Conservation (phyloP, 1,139 yeast genomes). For the Lodderomyces parapsilosis region DNA sequence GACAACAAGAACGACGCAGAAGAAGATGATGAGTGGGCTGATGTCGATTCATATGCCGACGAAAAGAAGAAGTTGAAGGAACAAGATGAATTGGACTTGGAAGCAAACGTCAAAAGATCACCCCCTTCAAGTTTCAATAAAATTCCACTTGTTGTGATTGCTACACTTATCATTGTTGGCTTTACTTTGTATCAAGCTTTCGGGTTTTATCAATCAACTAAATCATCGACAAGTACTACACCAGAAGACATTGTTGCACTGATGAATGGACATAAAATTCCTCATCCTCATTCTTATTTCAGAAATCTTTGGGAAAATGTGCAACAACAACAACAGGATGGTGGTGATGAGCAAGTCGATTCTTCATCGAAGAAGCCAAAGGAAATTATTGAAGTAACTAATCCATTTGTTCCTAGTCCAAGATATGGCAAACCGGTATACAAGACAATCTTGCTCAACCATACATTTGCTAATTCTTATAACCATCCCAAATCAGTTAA, state of each 20-base stretch:
- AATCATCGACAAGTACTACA: background rate
- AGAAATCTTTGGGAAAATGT: constrained; percentile 9
- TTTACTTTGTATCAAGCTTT: background rate
- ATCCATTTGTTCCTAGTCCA: constrained; percentile 28
- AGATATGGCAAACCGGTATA: constrained; percentile 31
- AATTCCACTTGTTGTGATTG: background rate
- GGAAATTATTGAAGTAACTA: constrained; percentile 27
- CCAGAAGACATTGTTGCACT: constrained; percentile 6
- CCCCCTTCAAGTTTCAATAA: background rate
- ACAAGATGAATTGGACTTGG: constrained; percentile 2
- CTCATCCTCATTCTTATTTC: constrained; percentile 7
- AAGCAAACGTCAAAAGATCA: background rate
- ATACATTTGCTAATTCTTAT: constrained; percentile 38
- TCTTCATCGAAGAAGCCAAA: constrained; percentile 4
- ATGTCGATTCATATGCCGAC: background rate
- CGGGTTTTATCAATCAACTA: background rate
- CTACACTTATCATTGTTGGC: background rate
- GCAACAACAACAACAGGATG: constrained; percentile 3
- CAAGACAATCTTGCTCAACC: constrained; percentile 26
- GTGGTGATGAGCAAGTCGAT: constrained; percentile 1
- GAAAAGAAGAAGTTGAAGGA: constrained; percentile 4
- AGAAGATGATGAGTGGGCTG: constrained; percentile 6
- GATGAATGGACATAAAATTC: constrained; percentile 6
- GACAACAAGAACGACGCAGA: no score
- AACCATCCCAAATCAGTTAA: constrained; percentile 30